phyloP scores from a whole-genome alignment of 2,329 filamentous ascomycete genomes.

The Ramularia endophylla region DNA sequence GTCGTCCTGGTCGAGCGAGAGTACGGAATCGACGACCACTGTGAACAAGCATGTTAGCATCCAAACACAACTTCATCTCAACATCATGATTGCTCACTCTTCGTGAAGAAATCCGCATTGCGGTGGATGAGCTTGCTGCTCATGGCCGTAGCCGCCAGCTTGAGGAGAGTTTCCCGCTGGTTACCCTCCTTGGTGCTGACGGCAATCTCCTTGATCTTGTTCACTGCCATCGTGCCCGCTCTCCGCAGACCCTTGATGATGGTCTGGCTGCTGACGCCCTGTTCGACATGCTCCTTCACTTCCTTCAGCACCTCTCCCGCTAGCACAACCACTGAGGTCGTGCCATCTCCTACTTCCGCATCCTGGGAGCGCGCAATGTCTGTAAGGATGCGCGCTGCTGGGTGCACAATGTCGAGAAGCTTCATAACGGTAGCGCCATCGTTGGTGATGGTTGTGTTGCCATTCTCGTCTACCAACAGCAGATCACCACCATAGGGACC shows the following conservation, averaged over 20 bases:
- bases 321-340: constrained; percentile 92
- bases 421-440: constrained; percentile 99
- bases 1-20: constrained; percentile 93
- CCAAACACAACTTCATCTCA: constrained; percentile 24
- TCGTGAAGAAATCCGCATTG: constrained; percentile 95
- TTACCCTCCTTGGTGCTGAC: constrained; percentile 76
- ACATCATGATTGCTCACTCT: constrained; percentile 57
- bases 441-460: constrained; percentile 95
- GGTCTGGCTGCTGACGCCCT: constrained; percentile 93
- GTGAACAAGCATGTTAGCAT: constrained; percentile 20
- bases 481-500: constrained; percentile 96
- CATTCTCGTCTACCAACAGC: constrained; percentile 92
- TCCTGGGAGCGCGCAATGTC: constrained; percentile 99
- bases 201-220: constrained; percentile 98
- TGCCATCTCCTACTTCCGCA: constrained; percentile 96
- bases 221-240: constrained; percentile 84
- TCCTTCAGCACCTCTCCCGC: constrained; percentile 98
- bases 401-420: constrained; percentile 98
- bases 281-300: constrained; percentile 91
- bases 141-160: constrained; percentile 94
- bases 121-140: constrained; percentile 99
- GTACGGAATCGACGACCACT: constrained; percentile 98
- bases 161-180: constrained; percentile 78
- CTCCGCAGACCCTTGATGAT: constrained; percentile 94
- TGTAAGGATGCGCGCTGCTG: constrained; percentile 91